Evolutionary conservation across 1,284 basidiomycete species (phyloP).

Genomic region (Papiliotrema fonsecae): DNA sequence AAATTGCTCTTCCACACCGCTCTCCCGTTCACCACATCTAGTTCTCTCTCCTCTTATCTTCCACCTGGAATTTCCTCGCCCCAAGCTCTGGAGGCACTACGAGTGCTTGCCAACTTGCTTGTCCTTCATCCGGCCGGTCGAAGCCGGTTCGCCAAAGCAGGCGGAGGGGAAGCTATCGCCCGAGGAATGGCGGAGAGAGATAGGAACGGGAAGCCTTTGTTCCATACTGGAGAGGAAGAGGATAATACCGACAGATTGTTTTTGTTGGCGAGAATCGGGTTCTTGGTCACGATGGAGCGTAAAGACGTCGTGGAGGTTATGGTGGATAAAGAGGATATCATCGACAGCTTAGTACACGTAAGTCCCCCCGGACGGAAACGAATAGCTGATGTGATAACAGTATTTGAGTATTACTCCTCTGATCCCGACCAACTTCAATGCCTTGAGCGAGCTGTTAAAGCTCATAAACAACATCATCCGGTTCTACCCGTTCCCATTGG

Average conservation of each 20-base stretch:
- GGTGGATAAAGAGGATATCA: slow-evolving; percentile 33
- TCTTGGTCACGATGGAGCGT: slow-evolving; percentile 37
- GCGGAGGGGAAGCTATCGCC: slow-evolving; percentile 25
- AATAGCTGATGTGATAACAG: slow-evolving; percentile 5
- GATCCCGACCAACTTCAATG: slow-evolving; percentile 20
- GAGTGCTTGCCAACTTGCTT: slow-evolving; percentile 35
- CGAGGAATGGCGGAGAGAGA: slow-evolving; percentile 22
- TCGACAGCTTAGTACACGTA: slow-evolving; percentile 34
- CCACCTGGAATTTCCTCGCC: slow-evolving; percentile 1
- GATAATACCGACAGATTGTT: slow-evolving; percentile 31
- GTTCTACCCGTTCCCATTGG: slow-evolving; percentile 24
- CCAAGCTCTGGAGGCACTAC: slow-evolving; percentile 29
- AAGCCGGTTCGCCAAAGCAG: slow-evolving; percentile 17
- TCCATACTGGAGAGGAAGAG: slow-evolving; percentile 6
- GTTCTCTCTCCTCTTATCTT: slow-evolving; percentile 4
- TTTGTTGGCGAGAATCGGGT: slow-evolving; percentile 38
- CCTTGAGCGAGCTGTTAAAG: slow-evolving; percentile 43
- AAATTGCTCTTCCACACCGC: slow-evolving; percentile 33
- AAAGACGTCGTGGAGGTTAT: slow-evolving; percentile 22
- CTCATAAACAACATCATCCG: slow-evolving; percentile 38
- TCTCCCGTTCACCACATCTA: slow-evolving; percentile 15
- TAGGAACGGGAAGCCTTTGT: slow-evolving; percentile 4
- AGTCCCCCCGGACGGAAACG: slow-evolving; percentile 5
- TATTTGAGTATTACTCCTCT: slow-evolving; percentile 14
- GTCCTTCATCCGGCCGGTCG: slow-evolving; percentile 30